Conservation (phyloP, 2,329 filamentous ascomycete genomes). For the Claviceps sp. region DNA sequence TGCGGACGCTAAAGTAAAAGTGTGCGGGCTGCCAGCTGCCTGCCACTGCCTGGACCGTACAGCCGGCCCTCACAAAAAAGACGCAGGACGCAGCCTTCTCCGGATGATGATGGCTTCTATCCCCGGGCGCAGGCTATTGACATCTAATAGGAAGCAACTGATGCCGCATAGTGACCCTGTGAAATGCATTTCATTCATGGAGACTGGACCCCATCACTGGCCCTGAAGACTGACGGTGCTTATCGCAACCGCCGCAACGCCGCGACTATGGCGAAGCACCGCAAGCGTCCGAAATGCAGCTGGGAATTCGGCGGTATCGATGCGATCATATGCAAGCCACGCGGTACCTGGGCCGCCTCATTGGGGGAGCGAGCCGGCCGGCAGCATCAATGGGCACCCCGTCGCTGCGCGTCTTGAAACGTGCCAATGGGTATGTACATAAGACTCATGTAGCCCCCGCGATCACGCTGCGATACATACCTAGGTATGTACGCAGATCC, state of each 20-base stretch:
- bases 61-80: background rate
- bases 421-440: background rate
- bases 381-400: background rate
- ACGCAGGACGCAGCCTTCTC: background rate
- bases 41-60: background rate
- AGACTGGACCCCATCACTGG: no score
- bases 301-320: constrained; percentile 18
- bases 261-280: no score
- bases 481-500: no score
- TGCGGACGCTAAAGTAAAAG: background rate
- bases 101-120: background rate
- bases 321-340: background rate
- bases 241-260: no score
- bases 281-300: background rate
- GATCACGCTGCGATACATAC: background rate
- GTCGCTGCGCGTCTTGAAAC: no score
- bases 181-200: no score
- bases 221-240: no score
- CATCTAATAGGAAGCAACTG: no score
- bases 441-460: background rate
- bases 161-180: no score
- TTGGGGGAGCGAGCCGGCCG: background rate
- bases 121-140: no score
- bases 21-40: background rate
- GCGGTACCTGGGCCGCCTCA: background rate